Evolutionary conservation across 108 stramenopile genomes (phyloP).

Genomic region (Stephanodiscus minutulus): DNA sequence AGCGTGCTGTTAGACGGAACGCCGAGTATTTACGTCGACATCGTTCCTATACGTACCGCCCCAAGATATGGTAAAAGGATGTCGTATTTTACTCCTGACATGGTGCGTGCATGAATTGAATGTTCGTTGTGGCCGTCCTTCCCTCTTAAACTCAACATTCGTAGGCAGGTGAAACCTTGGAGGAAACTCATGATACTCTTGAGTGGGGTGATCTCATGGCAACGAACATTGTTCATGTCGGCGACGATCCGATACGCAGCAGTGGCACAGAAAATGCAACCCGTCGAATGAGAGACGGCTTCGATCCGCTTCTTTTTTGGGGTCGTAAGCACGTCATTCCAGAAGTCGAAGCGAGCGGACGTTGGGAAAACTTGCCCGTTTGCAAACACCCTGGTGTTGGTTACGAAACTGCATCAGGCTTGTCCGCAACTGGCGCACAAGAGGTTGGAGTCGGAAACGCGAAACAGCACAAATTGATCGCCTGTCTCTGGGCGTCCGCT

Average conservation of each 20-base stretch:
- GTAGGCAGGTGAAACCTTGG: constrained; percentile 30
- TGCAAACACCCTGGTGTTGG: constrained; percentile 52
- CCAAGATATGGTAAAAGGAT: constrained; percentile 51
- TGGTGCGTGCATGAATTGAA: constrained; percentile 8
- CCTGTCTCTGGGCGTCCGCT: constrained; percentile 75
- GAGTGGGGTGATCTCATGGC: constrained; percentile 27
- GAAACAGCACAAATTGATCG: constrained; percentile 61
- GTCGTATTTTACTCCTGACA: constrained; percentile 48
- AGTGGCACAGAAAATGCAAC: constrained; percentile 25
- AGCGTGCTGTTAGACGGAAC: constrained; percentile 39
- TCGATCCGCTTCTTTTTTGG: constrained; percentile 57
- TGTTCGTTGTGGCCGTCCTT: neutral
- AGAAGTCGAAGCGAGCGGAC: constrained; percentile 65
- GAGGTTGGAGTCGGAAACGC: neutral
- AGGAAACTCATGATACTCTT: constrained; percentile 24
- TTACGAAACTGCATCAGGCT: neutral
- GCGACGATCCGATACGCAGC: constrained; percentile 4
- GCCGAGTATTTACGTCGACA: constrained; percentile 60
- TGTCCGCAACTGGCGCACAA: neutral
- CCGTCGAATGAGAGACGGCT: constrained; percentile 36
- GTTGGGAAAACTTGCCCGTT: constrained; percentile 79
- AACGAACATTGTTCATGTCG: constrained; percentile 28
- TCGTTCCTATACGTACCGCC: constrained; percentile 75
- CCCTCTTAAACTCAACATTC: neutral
- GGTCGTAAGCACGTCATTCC: constrained; percentile 63